Evolutionary conservation across 805 yeast species (phyloP).

Genomic region (Danielozyma ontarioensis): DNA sequence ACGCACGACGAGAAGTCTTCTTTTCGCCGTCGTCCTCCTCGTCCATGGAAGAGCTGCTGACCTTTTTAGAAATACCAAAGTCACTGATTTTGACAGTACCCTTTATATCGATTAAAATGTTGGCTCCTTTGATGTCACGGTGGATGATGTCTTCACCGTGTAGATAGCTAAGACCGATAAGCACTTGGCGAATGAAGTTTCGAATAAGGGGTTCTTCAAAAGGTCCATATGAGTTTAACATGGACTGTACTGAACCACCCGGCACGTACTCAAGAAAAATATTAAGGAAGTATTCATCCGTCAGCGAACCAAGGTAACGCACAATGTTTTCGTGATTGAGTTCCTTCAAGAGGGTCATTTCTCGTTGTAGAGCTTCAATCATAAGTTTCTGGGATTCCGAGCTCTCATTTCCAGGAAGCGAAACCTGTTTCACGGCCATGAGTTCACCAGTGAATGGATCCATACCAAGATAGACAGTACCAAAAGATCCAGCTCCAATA

Average conservation of each 20-base stretch:
- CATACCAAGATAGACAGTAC: slow-evolving; percentile 88
- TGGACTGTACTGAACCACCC: slow-evolving; percentile 47
- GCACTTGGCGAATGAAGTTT: slow-evolving; percentile 69
- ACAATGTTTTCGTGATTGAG: slow-evolving; percentile 90
- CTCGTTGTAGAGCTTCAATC: slow-evolving; percentile 79
- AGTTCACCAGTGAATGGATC: slow-evolving; percentile 89
- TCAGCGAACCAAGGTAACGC: slow-evolving; percentile 82
- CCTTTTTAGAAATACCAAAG: slow-evolving; percentile 67
- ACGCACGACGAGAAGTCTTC: slow-evolving; percentile 54
- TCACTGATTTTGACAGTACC: slow-evolving; percentile 83
- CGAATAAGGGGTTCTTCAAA: slow-evolving; percentile 72
- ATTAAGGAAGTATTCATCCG: slow-evolving; percentile 65
- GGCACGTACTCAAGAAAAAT: slow-evolving; percentile 56
- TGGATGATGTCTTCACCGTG: slow-evolving; percentile 76
- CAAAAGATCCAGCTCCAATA: slow-evolving; percentile 94
- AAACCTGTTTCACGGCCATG: slow-evolving; percentile 96
- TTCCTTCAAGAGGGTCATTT: slow-evolving; percentile 70
- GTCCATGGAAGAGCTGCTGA: slow-evolving; percentile 16
- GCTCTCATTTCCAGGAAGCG: slow-evolving; percentile 44
- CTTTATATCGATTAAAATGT: slow-evolving; percentile 72
- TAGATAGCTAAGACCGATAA: slow-evolving; percentile 67
- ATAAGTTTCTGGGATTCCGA: slow-evolving; percentile 37
- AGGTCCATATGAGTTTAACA: slow-evolving; percentile 70
- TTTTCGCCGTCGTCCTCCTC: slow-evolving; percentile 18
- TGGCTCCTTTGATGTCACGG: slow-evolving; percentile 87